Evolutionary conservation across 495 filamentous ascomycete species (phyloP).

Genomic region (Daldinia concentrica): DNA sequence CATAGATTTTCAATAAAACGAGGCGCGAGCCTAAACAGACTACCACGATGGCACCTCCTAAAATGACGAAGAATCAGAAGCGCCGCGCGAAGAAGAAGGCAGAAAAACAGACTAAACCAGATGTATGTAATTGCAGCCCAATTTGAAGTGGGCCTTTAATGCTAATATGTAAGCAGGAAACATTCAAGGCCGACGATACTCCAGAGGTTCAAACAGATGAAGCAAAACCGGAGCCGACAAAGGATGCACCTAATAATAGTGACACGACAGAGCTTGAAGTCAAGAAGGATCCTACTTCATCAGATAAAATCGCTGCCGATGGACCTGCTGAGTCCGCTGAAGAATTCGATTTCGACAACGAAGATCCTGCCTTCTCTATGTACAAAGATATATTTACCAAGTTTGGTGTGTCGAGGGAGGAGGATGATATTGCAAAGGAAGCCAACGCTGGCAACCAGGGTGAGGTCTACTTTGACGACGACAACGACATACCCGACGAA

Average conservation of each 20-base stretch:
- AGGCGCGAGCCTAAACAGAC: conserved; percentile 11
- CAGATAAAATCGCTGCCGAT: conserved; percentile 55
- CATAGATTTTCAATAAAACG: conserved; percentile 15
- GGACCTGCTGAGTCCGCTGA: conserved; percentile 47
- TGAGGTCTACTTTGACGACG: conserved; percentile 85
- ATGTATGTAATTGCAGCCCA: conserved; percentile 46
- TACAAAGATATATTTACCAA: conserved; percentile 82
- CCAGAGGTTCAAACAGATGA: conserved; percentile 39
- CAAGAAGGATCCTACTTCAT: conserved; percentile 49
- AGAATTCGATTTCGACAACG: conserved; percentile 60
- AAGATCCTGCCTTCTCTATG: conserved; percentile 81
- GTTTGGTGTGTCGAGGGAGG: conserved; percentile 67
- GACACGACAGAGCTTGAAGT: conserved; percentile 50
- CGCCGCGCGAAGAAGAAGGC: conserved; percentile 91
- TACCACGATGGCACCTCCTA: conserved; percentile 63
- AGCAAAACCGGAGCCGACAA: conserved; percentile 38
- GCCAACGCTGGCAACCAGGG: conserved; percentile 81
- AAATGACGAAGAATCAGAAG: conserved; percentile 85
- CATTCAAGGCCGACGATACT: conserved; percentile 29
- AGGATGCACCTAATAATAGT: conserved; percentile 39
- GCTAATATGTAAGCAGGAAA: conserved; percentile 34
- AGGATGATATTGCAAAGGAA: conserved; percentile 64
- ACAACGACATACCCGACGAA: conserved; percentile 87
- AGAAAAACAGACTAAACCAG: conserved; percentile 69
- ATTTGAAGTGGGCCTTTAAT: background rate